Conservation (phyloP, 257 asterid species). For the Jaltomata sinuosa region DNA sequence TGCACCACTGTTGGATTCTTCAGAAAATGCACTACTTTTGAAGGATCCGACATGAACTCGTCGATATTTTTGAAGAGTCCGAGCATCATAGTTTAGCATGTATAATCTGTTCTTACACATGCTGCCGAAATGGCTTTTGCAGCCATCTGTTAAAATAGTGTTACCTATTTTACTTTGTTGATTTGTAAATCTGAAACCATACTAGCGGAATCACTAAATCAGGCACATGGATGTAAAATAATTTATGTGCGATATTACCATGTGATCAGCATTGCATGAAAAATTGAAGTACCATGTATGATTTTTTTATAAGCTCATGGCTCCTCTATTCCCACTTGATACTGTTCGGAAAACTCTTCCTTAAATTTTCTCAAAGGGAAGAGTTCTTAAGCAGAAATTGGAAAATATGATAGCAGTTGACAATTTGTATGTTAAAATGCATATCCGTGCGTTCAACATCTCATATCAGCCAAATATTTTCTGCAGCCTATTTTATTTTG, state of each 20-base stretch:
- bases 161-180: background rate
- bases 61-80: background rate
- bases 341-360: background rate
- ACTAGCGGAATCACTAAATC: background rate
- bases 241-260: background rate
- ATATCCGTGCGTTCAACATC: background rate
- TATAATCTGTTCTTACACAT: background rate
- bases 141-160: background rate
- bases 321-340: background rate
- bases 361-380: background rate
- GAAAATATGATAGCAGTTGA: background rate
- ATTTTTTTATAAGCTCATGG: background rate
- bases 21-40: background rate
- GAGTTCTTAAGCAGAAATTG: background rate
- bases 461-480: background rate
- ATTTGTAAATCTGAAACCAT: background rate
- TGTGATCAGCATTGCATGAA: background rate
- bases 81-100: background rate
- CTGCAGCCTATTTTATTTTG: background rate
- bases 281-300: background rate
- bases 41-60: background rate
- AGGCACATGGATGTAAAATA: background rate
- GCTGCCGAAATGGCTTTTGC: background rate
- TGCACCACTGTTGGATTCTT: background rate
- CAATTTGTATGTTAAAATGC: background rate